phyloP scores from a whole-genome alignment of 805 yeast genomes.

The Priceomyces carsonii region DNA sequence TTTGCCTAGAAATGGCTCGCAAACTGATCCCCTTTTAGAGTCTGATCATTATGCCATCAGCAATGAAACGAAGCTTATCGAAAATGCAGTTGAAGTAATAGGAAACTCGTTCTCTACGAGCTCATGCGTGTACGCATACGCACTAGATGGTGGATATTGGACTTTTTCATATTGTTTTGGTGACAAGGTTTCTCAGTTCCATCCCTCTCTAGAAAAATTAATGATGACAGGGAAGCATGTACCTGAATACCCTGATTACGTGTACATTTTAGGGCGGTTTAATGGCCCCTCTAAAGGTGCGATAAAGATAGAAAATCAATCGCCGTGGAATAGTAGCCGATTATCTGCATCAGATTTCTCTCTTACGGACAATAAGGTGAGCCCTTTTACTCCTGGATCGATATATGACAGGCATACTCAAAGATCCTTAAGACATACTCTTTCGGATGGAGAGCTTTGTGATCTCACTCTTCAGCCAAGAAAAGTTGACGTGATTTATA shows the following conservation, averaged over 20 bases:
- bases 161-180: conserved; percentile 52
- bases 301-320: conserved; percentile 21
- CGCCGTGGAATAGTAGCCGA: conserved; percentile 14
- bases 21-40: neutral
- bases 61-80: conserved; percentile 9
- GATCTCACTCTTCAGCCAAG: conserved; percentile 58
- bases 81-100: conserved; percentile 17
- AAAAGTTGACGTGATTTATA: conserved; percentile 53
- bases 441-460: conserved; percentile 53
- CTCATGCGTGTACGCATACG: conserved; percentile 24
- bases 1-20: conserved; percentile 13
- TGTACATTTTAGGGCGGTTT: conserved; percentile 39
- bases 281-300: conserved; percentile 15
- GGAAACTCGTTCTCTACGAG: conserved; percentile 17
- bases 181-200: conserved; percentile 51
- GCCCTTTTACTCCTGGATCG: conserved; percentile 20
- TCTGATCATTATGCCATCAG: neutral
- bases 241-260: conserved; percentile 29
- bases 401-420: conserved; percentile 16
- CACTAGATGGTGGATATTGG: conserved; percentile 50
- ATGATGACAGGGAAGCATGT: conserved; percentile 28
- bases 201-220: conserved; percentile 27
- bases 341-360: conserved; percentile 24
- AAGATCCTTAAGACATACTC: conserved; percentile 39
- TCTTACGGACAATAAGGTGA: conserved; percentile 28